Evolutionary conservation across 2,329 filamentous ascomycete species (phyloP).

Genomic region (Phaeosphaeria sp.): DNA sequence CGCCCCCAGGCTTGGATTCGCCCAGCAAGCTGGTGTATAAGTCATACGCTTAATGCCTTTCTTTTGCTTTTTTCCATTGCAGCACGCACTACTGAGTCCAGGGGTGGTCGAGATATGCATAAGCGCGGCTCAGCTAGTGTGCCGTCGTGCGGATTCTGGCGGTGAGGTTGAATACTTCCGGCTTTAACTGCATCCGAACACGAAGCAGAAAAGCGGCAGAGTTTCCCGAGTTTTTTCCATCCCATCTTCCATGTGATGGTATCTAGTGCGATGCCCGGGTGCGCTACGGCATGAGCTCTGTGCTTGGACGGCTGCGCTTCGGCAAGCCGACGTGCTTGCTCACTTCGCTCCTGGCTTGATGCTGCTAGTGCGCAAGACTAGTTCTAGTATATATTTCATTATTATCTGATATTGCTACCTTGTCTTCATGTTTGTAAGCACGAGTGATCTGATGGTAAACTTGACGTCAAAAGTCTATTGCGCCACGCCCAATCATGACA

Average conservation of each 20-base stretch:
- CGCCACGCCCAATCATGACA: background rate
- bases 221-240: background rate
- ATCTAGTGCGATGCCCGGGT: background rate
- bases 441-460: background rate
- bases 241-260: background rate
- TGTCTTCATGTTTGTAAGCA: background rate
- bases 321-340: constrained; percentile 1
- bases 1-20: constrained; percentile 54
- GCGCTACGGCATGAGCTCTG: constrained; percentile 3
- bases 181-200: background rate
- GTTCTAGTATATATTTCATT: background rate
- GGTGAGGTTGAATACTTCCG: background rate
- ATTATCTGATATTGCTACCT: background rate
- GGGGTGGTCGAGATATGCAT: background rate
- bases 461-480: background rate
- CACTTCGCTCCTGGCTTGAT: background rate
- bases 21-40: constrained; percentile 46
- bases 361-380: background rate
- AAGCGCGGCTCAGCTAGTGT: background rate
- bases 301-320: constrained; percentile 6
- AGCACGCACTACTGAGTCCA: too few relatives aligned
- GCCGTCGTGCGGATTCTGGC: background rate
- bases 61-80: background rate
- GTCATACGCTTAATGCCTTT: background rate
- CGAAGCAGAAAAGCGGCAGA: background rate